phyloP scores from a whole-genome alignment of 2,329 filamentous ascomycete genomes.

The Xylaria sp. region DNA sequence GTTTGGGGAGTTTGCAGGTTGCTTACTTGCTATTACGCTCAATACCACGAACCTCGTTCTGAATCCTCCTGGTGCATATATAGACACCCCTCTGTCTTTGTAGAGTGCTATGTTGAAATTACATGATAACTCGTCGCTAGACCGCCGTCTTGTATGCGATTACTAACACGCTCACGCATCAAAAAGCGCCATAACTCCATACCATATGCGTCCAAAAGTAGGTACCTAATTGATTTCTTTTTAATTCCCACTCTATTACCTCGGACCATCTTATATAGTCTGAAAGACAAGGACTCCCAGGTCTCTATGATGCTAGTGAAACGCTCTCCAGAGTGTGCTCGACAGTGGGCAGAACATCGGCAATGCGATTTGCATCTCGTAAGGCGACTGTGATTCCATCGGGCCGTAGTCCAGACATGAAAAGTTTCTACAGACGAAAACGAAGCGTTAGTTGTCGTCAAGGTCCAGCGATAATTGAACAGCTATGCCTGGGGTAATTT shows the following conservation, averaged over 20 bases:
- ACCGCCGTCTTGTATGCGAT: background rate
- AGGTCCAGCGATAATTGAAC: background rate
- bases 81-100: background rate
- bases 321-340: conserved; percentile 66
- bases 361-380: conserved; percentile 75
- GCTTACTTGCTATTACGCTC: conserved; percentile 25
- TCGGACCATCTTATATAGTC: background rate
- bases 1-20: conserved; percentile 15
- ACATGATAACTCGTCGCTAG: background rate
- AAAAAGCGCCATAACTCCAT: background rate
- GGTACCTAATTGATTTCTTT: background rate
- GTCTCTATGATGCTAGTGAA: conserved; percentile 38
- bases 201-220: background rate
- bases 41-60: conserved; percentile 18
- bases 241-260: background rate
- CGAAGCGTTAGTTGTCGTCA: conserved; percentile 1
- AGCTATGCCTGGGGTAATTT: background rate
- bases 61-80: background rate
- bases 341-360: conserved; percentile 69
- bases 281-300: background rate
- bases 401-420: conserved; percentile 55
- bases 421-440: conserved; percentile 48
- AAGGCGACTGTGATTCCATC: conserved; percentile 76
- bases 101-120: background rate
- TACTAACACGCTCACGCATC: background rate